Percentiles rank a stretch among this genome's conserved stretches.
Conservation (phyloP, 176 grass and related monocot species). For the Melocanna baccifera region DNA sequence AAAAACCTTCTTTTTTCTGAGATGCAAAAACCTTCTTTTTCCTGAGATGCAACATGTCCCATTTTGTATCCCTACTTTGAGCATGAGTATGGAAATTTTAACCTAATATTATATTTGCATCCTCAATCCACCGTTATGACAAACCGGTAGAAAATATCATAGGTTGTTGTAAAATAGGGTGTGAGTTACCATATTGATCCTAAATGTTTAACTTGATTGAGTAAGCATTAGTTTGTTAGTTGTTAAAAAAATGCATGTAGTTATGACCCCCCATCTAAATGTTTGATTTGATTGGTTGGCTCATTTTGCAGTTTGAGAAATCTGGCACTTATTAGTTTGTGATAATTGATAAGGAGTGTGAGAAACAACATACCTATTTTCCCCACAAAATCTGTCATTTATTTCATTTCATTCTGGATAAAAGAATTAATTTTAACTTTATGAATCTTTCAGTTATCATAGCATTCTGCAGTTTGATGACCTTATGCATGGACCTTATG, state of each 20-base stretch:
- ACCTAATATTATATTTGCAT: not conserved
- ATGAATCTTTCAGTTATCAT: not conserved
- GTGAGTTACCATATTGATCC: not conserved
- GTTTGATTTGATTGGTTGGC: not conserved
- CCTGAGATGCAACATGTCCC: not conserved
- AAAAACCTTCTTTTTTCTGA: no score
- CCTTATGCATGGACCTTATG: slow-evolving; percentile 15
- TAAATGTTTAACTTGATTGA: slow-evolving; percentile 16
- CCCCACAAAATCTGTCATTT: not conserved
- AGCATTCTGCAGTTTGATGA: slow-evolving; percentile 7
- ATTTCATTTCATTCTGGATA: not conserved
- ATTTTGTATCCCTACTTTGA: not conserved
- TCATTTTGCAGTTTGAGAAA: not conserved
- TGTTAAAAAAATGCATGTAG: slow-evolving; percentile 1
- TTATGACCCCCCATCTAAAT: slow-evolving; percentile 12
- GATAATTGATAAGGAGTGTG: not conserved
- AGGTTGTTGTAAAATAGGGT: not conserved
- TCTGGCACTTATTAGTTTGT: not conserved
- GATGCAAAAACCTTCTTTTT: not conserved
- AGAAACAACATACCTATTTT: not conserved
- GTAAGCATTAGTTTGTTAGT: not conserved
- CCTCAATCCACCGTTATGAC: not conserved
- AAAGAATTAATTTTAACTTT: not conserved
- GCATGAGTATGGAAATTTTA: not conserved
- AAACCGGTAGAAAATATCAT: slow-evolving; percentile 17